Conservation (phyloP, 257 asterid genomes). For the Thymus quinquecostatus region DNA sequence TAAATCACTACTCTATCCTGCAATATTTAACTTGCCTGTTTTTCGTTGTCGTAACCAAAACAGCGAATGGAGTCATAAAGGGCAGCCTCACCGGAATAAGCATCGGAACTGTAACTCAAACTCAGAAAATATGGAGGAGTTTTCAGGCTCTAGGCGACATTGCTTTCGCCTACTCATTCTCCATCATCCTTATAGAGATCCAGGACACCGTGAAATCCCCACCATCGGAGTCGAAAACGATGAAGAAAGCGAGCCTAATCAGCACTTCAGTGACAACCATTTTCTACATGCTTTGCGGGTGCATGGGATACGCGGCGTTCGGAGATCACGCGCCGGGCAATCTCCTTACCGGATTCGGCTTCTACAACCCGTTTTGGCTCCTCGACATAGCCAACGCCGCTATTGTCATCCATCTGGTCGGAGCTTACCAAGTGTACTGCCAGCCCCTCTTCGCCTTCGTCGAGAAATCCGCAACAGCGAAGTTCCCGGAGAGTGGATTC, state of each 20-base stretch:
- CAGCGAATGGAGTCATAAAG: constrained; percentile 47
- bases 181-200: constrained; percentile 56
- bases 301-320: constrained; percentile 60
- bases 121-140: constrained; percentile 62
- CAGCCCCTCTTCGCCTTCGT: constrained; percentile 57
- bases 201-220: constrained; percentile 60
- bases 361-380: constrained; percentile 62
- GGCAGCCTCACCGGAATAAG: constrained; percentile 63
- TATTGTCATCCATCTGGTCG: constrained; percentile 53
- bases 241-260: constrained; percentile 50
- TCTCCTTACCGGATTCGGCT: constrained; percentile 59
- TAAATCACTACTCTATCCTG: too few relatives aligned
- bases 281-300: constrained; percentile 60
- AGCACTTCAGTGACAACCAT: constrained; percentile 46
- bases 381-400: constrained; percentile 60
- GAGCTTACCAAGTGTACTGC: constrained; percentile 62
- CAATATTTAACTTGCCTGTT: too few relatives aligned
- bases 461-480: constrained; percentile 39
- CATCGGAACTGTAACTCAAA: constrained; percentile 54
- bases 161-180: constrained; percentile 57
- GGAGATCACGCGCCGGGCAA: constrained; percentile 58
- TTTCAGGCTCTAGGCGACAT: constrained; percentile 58
- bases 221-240: constrained; percentile 56
- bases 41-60: too few relatives aligned
- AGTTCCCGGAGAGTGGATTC: constrained; percentile 45